These are phyloP conservation scores for Rhynchospora pubera DNA, from an alignment of 176 grass and related monocot genomes.

Conservation along the genomic window DNA sequence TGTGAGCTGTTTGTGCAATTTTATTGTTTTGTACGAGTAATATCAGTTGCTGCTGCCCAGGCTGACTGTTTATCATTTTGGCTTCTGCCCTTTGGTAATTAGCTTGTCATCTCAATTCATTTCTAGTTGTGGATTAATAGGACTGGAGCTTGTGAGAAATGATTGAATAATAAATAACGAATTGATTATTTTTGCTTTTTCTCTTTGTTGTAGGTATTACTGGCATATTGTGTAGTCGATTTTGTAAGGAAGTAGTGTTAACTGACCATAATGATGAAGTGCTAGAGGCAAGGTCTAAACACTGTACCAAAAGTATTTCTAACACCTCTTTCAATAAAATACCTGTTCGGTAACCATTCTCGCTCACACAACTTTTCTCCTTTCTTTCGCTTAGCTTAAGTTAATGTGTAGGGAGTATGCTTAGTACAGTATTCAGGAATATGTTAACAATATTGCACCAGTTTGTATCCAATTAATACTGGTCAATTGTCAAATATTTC, in stretches of 20 bases:
- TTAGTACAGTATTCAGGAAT: background rate
- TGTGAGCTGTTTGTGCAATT: background rate
- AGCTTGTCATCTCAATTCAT: background rate
- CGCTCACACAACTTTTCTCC: background rate
- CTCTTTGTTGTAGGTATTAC: slow-evolving; percentile 71
- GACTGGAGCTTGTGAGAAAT: background rate
- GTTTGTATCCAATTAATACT: background rate
- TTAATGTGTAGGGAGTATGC: background rate
- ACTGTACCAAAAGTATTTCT: background rate
- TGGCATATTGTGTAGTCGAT: slow-evolving; percentile 75
- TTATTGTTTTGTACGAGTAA: background rate
- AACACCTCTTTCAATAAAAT: background rate
- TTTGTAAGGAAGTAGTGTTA: slow-evolving; percentile 60
- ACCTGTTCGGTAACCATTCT: background rate
- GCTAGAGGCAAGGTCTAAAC: slow-evolving; percentile 61
- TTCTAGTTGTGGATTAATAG: slow-evolving; percentile 8
- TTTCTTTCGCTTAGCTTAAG: background rate
- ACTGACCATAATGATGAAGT: slow-evolving; percentile 98
- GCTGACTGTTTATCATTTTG: background rate
- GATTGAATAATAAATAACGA: slow-evolving; percentile 10
- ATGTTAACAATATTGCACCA: background rate
- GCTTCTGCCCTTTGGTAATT: background rate
- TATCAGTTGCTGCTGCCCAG: background rate
- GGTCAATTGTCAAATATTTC: background rate
- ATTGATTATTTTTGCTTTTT: background rate